Evolutionary conservation across 164 flowering plant genomes (phyloP).

Genomic region (Chimonanthus praecox): DNA sequence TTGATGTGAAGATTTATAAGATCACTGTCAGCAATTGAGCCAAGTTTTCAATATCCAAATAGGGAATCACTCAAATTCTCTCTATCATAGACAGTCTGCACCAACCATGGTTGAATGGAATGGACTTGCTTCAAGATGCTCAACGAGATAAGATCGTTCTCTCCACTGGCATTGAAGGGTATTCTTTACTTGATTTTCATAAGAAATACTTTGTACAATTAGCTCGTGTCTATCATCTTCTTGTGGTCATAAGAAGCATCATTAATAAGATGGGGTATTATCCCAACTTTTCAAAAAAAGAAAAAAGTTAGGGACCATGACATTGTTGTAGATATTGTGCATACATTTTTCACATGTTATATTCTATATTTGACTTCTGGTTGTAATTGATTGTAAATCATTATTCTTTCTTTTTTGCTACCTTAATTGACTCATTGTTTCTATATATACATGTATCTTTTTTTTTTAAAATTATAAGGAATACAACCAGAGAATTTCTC

Average conservation of each 20-base stretch:
- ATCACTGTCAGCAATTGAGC: neutral
- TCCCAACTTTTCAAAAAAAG: no score
- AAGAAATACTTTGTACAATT: no score
- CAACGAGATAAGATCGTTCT: slow-evolving; percentile 38
- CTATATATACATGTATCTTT: no score
- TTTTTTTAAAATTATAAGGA: no score
- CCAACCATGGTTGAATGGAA: slow-evolving; percentile 64
- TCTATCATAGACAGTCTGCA: slow-evolving; percentile 47
- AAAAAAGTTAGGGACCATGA: no score
- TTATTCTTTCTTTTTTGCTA: no score
- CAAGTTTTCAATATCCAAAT: slow-evolving; percentile 4
- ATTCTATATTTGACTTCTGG: no score
- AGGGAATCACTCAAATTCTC: slow-evolving; percentile 66
- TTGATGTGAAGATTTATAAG: neutral
- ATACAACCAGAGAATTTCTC: no score
- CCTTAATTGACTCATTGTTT: no score
- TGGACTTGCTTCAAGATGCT: slow-evolving; percentile 58
- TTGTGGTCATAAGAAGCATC: neutral
- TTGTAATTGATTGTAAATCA: no score
- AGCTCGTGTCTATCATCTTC: neutral
- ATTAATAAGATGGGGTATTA: neutral
- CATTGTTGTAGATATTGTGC: no score
- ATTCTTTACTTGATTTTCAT: slow-evolving; percentile 7
- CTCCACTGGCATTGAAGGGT: slow-evolving; percentile 69
- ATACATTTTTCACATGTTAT: no score